These are phyloP conservation scores for Ophiostoma sp. DNA, from an alignment of 2,329 filamentous ascomycete genomes.

Conservation along the genomic window DNA sequence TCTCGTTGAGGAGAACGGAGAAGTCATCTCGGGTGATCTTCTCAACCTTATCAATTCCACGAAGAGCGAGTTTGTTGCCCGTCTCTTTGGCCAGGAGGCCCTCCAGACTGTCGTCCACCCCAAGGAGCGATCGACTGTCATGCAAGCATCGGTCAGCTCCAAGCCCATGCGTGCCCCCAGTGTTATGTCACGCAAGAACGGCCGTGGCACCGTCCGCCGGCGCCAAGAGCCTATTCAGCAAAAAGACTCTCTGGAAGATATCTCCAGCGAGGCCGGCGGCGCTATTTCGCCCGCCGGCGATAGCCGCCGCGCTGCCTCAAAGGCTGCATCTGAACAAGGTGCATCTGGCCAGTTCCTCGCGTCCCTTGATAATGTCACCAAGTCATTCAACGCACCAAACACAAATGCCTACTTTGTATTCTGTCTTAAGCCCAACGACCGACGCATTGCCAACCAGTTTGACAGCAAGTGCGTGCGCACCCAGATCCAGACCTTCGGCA, in stretches of 20 bases:
- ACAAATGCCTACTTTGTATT: constrained; percentile 96
- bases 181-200: constrained; percentile 71
- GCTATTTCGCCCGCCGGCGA: constrained; percentile 33
- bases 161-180: constrained; percentile 90
- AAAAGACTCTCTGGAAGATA: constrained; percentile 42
- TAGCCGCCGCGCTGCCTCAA: constrained; percentile 27
- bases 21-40: constrained; percentile 90
- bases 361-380: constrained; percentile 83
- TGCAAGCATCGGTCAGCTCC: constrained; percentile 93
- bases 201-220: constrained; percentile 30
- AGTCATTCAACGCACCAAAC: constrained; percentile 72
- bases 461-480: constrained; percentile 97
- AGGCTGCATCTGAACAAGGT: constrained; percentile 60
- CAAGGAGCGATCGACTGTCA: constrained; percentile 80
- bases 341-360: constrained; percentile 89
- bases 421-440: constrained; percentile 94
- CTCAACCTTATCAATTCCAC: constrained; percentile 89
- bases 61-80: constrained; percentile 80
- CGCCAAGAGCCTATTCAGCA: constrained; percentile 34
- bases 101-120: constrained; percentile 91
- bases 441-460: constrained; percentile 95
- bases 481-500: constrained; percentile 91
- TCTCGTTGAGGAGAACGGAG: constrained; percentile 89
- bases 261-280: constrained; percentile 38
- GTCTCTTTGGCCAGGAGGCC: constrained; percentile 93